These are phyloP conservation scores for Claviceps quebecensis DNA, from an alignment of 2,329 filamentous ascomycete species.

Conservation along the genomic window DNA sequence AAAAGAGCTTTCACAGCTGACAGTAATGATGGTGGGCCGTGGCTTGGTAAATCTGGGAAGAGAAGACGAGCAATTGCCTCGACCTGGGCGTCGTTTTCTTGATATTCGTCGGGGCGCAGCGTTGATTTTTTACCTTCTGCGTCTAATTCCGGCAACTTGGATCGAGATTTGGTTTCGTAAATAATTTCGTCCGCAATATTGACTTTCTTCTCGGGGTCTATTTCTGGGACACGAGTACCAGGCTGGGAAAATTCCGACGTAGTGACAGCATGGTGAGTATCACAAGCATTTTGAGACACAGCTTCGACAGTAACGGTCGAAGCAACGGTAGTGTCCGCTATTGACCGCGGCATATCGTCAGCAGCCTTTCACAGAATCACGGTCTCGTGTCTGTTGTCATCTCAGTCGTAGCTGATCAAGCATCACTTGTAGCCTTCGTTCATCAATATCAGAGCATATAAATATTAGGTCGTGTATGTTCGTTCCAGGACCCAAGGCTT, in stretches of 20 bases:
- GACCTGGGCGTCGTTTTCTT: background rate
- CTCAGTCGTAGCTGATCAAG: background rate
- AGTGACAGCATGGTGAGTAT: background rate
- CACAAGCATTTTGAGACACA: background rate
- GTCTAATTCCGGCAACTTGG: conserved; percentile 30
- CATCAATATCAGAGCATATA: background rate
- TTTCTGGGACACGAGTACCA: background rate
- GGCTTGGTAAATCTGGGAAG: conserved; percentile 73
- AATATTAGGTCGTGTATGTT: background rate
- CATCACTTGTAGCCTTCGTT: background rate
- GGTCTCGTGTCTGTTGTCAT: background rate
- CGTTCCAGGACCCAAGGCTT: too few species aligned
- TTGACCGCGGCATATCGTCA: background rate
- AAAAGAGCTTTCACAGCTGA: background rate
- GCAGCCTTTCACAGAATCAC: background rate
- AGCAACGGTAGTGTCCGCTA: background rate
- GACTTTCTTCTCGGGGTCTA: background rate
- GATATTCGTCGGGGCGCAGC: background rate
- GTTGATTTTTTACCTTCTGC: conserved; percentile 16
- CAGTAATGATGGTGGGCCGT: conserved; percentile 58
- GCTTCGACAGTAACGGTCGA: background rate
- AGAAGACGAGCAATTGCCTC: conserved; percentile 49
- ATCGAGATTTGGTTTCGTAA: background rate
- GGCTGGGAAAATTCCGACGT: too few species aligned
- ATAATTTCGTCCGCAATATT: background rate